Evolutionary conservation across 164 flowering plant species (phyloP), one percentile per base, ranked within the genome.

Genomic region (Magnolia officinalis): DNA sequence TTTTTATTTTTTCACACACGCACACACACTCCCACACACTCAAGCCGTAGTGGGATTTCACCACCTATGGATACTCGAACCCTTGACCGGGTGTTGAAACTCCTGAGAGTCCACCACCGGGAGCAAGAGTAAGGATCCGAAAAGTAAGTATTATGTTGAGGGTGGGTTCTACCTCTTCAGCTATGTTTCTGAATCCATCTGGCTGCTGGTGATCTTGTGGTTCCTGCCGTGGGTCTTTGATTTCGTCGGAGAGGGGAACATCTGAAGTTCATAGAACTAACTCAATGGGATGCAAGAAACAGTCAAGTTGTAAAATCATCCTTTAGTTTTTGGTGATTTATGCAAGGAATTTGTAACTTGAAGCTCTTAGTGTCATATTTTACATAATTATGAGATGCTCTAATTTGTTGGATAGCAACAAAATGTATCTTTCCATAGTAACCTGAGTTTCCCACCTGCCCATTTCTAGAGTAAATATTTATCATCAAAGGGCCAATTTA

Each of bases 181-280:
- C 78, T 78, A 76, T 83, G 29, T 70, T 49, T 61, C 63, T 77
- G 37, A 16, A 23, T 68, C 83, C 87, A 50, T 81, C 82, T 65
- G 78, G 84, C 45, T 49, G 58, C 49, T 70, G 59, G 13, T 70
- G 26, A n/a, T 70, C 29, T 8, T 49, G 72, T 9, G 72, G 20
- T 49, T 50, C 45, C 6, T 20, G 83, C 82, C 73, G 78, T 75
- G 78, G 81, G 64, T 84, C 82, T 11, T 67, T 86, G 37, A 82
- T 74, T 72, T 81, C 86, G 80, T 85, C 83, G 76, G 73, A 88
- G 81, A 72, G 68, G 82, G 75, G 51, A 55, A 52, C 31, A 51
- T 13, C 74, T 55, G 45, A 21, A 55, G 72, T 19, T 70, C 45
- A 70, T 19, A 55, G 18, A 55, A 55, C 61, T 55, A 16, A 55